Conservation (phyloP, 108 stramenopile genomes). For the Epithemia pelagica region DNA sequence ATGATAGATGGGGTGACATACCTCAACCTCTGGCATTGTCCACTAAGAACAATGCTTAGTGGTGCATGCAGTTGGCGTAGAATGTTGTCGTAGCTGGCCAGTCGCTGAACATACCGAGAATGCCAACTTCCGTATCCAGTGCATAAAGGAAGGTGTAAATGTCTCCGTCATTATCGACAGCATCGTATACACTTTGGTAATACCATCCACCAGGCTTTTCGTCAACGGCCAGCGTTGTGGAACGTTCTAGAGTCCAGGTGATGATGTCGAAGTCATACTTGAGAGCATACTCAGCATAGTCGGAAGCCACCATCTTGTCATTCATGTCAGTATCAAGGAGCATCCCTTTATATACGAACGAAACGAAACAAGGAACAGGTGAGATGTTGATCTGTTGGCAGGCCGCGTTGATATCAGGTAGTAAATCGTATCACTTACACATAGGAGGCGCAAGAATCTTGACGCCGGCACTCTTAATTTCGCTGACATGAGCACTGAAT, state of each 20-base stretch:
- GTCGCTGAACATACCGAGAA: slow-evolving; percentile 60
- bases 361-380: slow-evolving; percentile 1
- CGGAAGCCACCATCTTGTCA: slow-evolving; percentile 21
- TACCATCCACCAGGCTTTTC: slow-evolving; percentile 40
- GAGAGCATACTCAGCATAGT: slow-evolving; percentile 35
- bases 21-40: too few species aligned
- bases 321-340: slow-evolving; percentile 10
- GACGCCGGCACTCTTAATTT: slow-evolving; percentile 23
- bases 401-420: too few species aligned
- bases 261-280: slow-evolving; percentile 48
- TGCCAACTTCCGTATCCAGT: slow-evolving; percentile 44
- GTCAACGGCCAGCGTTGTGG: slow-evolving; percentile 19
- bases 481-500: not conserved
- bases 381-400: too few species aligned
- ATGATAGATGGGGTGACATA: too few species aligned
- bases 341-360: too few species aligned
- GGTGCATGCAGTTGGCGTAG: slow-evolving; percentile 61
- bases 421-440: not conserved
- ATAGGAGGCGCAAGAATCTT: slow-evolving; percentile 58
- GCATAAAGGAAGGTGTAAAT: slow-evolving; percentile 39
- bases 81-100: slow-evolving; percentile 69
- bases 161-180: slow-evolving; percentile 36
- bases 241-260: slow-evolving; percentile 67
- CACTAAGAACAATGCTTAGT: too few species aligned
- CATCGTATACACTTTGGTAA: slow-evolving; percentile 25